Evolutionary conservation across 2,329 filamentous ascomycete genomes (phyloP), one percentile per base, ranked within the genome.

Genomic region (Thelonectria discophora): DNA sequence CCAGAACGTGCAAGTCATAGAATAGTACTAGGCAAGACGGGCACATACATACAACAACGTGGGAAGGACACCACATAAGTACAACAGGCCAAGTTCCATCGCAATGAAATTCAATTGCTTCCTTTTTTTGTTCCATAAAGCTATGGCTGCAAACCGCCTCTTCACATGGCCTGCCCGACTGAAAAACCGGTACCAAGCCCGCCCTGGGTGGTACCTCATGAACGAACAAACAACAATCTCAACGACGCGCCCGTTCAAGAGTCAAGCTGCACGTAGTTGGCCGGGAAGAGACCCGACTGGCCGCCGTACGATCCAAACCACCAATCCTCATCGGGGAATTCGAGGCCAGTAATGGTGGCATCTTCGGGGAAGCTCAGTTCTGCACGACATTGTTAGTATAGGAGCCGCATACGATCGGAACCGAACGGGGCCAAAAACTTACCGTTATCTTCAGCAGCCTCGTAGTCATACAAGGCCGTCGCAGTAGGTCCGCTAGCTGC

Each of bases 281-380:
- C 85, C 12, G 88, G 88, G 86, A 99, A 99, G 47, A 99, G 84
- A 64, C 95, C 95, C 30, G 86, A 86, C 60, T 89, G 86, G 52
- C 93, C 93, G 24, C 88, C 84, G 77, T 90, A 96, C 72, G 91
- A 88, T 60, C 95, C 95, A 71, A 94, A 91, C 95, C 95, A 99
- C 95, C 95, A 99, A 75, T 99, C 95, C 68, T 98, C 94, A 72
- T 98, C 95, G 2, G 95, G 95, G 78, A 98, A 98, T 81, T 97
- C 92, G 66, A 99, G 81, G 73, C 90, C 86, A 27, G 86, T 90
- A 70, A 99, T 90, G 65, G 83, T 93, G 40, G 91, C 94, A 30
- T 91, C 90, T 73, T 99, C 95, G 3, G 93, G 92, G 81, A 99
- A 99, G 75, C 90, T 93, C 65, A 88, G 73, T 69, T 88, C 86